phyloP scores from a whole-genome alignment of 495 filamentous ascomycete species.

The Xylaria curta region DNA sequence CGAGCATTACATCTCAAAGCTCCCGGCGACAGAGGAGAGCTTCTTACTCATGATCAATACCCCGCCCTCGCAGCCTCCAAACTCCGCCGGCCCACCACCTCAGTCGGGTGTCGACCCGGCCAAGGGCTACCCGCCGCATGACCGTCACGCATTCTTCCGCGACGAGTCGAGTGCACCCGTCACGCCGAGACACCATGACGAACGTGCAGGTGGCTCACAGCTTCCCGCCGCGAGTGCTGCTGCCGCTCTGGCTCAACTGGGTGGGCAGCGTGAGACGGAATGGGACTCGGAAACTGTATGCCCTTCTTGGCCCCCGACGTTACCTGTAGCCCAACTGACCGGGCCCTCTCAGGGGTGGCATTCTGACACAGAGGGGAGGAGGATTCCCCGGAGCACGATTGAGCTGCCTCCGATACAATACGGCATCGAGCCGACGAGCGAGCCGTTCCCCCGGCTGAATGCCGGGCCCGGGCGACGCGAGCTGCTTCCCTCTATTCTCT shows the following conservation, averaged over 20 bases:
- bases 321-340: conserved; percentile 19
- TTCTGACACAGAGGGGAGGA: conserved; percentile 72
- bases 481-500: conserved; percentile 80
- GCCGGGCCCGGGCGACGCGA: conserved; percentile 66
- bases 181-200: conserved; percentile 75
- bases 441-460: conserved; percentile 68
- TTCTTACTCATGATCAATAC: conserved; percentile 95
- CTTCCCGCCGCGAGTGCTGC: conserved; percentile 78
- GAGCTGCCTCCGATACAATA: conserved; percentile 77
- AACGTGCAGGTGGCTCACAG: conserved; percentile 65
- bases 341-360: conserved; percentile 63
- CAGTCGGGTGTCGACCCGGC: conserved; percentile 34
- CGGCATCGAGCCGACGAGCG: conserved; percentile 69
- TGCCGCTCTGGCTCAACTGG: conserved; percentile 85
- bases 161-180: conserved; percentile 74
- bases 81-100: conserved; percentile 38
- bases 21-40: conserved; percentile 98
- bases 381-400: conserved; percentile 63
- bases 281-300: conserved; percentile 86
- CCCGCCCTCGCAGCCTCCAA: conserved; percentile 66
- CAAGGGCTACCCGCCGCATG: conserved; percentile 52
- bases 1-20: conserved; percentile 97
- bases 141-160: conserved; percentile 56
- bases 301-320: conserved; percentile 29
- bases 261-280: conserved; percentile 76